phyloP scores from a whole-genome alignment of 2,329 filamentous ascomycete genomes.

The Ophiostoma australiae region DNA sequence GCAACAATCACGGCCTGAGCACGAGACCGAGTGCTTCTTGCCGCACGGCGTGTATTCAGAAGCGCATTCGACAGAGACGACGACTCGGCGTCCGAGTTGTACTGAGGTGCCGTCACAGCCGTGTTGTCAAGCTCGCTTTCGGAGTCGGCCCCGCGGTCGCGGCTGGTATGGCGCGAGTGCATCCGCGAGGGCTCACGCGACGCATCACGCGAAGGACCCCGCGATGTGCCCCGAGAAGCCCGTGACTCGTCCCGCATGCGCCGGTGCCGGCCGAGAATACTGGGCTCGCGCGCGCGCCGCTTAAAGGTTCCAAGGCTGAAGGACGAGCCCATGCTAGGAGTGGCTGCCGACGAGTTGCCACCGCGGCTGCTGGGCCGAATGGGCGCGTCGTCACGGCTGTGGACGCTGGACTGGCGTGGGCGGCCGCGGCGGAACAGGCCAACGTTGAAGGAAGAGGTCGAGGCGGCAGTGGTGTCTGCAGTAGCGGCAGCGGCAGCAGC shows the following conservation, averaged over 20 bases:
- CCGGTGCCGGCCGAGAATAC: constrained; percentile 53
- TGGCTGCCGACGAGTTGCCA: constrained; percentile 37
- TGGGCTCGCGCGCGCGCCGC: constrained; percentile 55
- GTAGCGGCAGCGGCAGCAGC: background rate
- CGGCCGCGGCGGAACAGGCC: constrained; percentile 43
- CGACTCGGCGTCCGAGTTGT: constrained; percentile 21
- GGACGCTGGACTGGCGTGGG: constrained; percentile 47
- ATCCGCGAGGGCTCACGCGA: constrained; percentile 9
- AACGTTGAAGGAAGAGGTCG: constrained; percentile 43
- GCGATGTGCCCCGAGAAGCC: constrained; percentile 28
- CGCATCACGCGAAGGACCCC: constrained; percentile 31
- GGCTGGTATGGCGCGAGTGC: constrained; percentile 37
- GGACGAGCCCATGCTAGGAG: constrained; percentile 45
- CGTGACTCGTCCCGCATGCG: constrained; percentile 15
- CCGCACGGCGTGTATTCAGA: background rate
- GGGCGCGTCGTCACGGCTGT: constrained; percentile 47
- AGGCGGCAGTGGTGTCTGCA: constrained; percentile 38
- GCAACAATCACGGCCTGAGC: background rate
- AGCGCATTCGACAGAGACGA: constrained; percentile 6
- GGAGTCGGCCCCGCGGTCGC: constrained; percentile 23
- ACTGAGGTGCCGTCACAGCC: background rate
- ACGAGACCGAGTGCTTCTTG: constrained; percentile 4
- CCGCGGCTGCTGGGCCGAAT: constrained; percentile 52
- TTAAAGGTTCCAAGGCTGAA: constrained; percentile 56
- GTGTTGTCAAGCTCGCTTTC: constrained; percentile 23